Base-by-base conservation (phyloP, 129 eudicot species). In the Saposhnikovia divaricata region DNA sequence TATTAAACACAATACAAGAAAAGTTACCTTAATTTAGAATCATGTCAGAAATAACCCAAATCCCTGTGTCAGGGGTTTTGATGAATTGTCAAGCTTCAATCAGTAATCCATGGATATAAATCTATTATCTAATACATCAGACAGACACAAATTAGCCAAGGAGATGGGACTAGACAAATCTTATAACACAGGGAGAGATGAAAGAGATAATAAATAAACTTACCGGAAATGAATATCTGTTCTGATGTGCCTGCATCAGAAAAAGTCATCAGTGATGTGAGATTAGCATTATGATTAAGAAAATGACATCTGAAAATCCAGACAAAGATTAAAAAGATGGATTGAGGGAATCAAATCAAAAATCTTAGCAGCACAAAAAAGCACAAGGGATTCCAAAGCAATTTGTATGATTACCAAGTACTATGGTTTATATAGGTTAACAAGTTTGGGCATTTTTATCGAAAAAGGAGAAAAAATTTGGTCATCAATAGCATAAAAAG, bases 61-160 rank as follows among this genome's bases (percentile, higher is more conserved):
- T 59, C 66, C 66, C 31, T 9, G 31, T 61, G 69, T 61, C 69
- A 61, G 34, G 69, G 12, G 0, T 61, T 57, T 7, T 21, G 15
- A 61, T 61, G 69, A 61, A 61, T 61, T 9, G 69, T 61, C 69
- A 61, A 61, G 69, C 69, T 61, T 61, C 69, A n/a, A 10, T 61
- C 69, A 25, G 34, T 61, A 25, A n/a, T 61, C 6, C 69, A n/a
- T 8, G 14, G 2, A 34, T 34, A 34, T 34, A 34, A 1, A 34
- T 34, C 37, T 34, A 34, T 34, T 34, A 34, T 34, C 37, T 34
- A 34, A 34, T 34, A 34, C 37, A 34, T 34, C 37, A 34, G 37
- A 71, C 37, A 34, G 37, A 71, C 19, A 39, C 9, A 71, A 40
- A 40, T 47, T 34, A 34, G 37, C 61, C 61, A 15, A 15, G 42